A percentile compares a stretch with the other conserved stretches of the same genome.
phyloP scores from a whole-genome alignment of 768 basidiomycete genomes.

The Phlebiopsis gigantea region DNA sequence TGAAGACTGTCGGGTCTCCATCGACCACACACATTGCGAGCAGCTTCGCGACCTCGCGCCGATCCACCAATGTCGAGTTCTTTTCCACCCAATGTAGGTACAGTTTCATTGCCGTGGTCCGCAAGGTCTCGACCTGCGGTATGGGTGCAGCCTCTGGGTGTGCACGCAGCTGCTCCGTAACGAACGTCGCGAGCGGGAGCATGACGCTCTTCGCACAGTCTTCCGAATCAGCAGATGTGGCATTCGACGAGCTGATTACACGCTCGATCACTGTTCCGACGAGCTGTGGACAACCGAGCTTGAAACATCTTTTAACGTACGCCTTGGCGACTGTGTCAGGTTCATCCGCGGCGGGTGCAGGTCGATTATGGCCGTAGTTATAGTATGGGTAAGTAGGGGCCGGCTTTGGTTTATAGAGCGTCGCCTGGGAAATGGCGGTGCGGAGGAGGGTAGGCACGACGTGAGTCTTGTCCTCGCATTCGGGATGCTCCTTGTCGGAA shows the following conservation, averaged over 20 bases:
- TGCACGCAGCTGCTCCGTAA: not conserved
- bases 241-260: not conserved
- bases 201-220: not conserved
- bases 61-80: not conserved
- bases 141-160: not conserved
- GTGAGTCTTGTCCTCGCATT: not conserved
- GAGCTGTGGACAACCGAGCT: not conserved
- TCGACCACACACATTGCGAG: not conserved
- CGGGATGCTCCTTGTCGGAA: not conserved
- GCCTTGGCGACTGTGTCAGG: not conserved
- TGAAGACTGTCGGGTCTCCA: not conserved
- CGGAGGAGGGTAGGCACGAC: not conserved
- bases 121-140: not conserved
- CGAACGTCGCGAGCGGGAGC: not conserved
- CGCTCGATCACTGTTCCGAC: not conserved
- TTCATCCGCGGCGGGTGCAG: not conserved
- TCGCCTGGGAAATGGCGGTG: not conserved
- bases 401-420: not conserved
- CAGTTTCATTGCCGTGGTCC: not conserved
- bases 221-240: not conserved
- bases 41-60: not conserved
- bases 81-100: not conserved
- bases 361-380: not conserved
- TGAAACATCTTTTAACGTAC: slow-evolving; percentile 2
- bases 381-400: not conserved